These are phyloP conservation scores for Schwanniomyces yamadae DNA, from an alignment of 805 yeast genomes.

Conservation along the genomic window DNA sequence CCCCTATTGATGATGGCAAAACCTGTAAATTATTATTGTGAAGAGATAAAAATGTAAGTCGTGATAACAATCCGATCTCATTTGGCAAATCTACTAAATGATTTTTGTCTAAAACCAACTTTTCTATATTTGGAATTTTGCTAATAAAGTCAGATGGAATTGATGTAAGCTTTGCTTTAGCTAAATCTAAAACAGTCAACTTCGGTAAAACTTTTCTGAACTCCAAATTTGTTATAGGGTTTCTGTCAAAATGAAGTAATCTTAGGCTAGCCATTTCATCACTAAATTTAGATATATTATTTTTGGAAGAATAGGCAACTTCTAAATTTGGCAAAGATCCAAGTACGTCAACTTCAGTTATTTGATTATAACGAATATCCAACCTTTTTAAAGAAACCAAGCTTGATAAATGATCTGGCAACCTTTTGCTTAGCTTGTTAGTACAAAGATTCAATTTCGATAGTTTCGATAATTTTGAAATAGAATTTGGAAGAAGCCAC, in stretches of 20 bases:
- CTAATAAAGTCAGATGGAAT: constrained; percentile 64
- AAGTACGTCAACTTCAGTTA: constrained; percentile 53
- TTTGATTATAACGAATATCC: constrained; percentile 73
- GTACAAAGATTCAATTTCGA: constrained; percentile 74
- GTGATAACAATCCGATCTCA: constrained; percentile 57
- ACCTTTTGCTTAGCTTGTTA: constrained; percentile 53
- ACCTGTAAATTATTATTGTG: constrained; percentile 71
- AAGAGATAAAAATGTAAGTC: constrained; percentile 64
- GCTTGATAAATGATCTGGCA: constrained; percentile 54
- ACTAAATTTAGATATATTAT: constrained; percentile 68
- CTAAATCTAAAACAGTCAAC: constrained; percentile 70
- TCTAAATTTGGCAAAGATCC: constrained; percentile 62
- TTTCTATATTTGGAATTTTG: constrained; percentile 65
- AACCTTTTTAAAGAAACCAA: constrained; percentile 62
- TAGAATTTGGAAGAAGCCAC: constrained; percentile 54
- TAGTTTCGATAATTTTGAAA: constrained; percentile 58
- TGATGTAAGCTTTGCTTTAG: constrained; percentile 78
- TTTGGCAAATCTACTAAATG: constrained; percentile 76
- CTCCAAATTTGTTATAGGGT: constrained; percentile 74
- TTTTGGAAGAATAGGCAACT: constrained; percentile 71
- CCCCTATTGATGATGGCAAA: constrained; percentile 66
- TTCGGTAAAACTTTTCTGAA: constrained; percentile 54
- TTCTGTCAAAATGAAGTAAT: constrained; percentile 71
- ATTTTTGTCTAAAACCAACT: constrained; percentile 74
- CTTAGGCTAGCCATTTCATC: constrained; percentile 62